Evolutionary conservation across 2,329 filamentous ascomycete species (phyloP).

Genomic region (Fusarium ramigenum): DNA sequence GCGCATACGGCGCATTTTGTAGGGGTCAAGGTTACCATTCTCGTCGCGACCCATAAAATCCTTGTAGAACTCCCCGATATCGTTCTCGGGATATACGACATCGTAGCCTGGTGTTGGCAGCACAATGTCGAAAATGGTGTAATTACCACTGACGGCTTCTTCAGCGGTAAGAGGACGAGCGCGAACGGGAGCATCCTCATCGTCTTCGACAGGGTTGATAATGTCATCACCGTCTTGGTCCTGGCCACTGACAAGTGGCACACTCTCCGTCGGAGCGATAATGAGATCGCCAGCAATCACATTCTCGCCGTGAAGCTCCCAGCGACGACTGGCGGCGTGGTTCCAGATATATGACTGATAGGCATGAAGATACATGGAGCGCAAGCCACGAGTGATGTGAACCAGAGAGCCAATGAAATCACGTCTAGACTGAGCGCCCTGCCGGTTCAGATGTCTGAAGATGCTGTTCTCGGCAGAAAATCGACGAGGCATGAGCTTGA

Average conservation of each 20-base stretch:
- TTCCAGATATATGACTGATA: slow-evolving; percentile 98
- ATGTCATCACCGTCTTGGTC: slow-evolving; percentile 66
- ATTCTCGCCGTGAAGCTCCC: slow-evolving; percentile 75
- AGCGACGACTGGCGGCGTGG: slow-evolving; percentile 80
- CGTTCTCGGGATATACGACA: slow-evolving; percentile 85
- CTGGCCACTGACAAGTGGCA: slow-evolving; percentile 60
- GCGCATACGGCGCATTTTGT: slow-evolving; percentile 85
- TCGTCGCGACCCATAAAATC: slow-evolving; percentile 84
- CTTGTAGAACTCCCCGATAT: slow-evolving; percentile 83
- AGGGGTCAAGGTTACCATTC: slow-evolving; percentile 82
- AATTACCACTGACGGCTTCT: slow-evolving; percentile 81
- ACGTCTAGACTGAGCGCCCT: slow-evolving; percentile 56
- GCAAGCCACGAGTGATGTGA: slow-evolving; percentile 81
- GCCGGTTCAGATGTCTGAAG: slow-evolving; percentile 76
- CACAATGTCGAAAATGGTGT: slow-evolving; percentile 86
- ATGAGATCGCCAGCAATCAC: slow-evolving; percentile 90
- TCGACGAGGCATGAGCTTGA: slow-evolving; percentile 77
- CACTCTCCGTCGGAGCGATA: slow-evolving; percentile 56
- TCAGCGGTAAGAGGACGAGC: slow-evolving; percentile 78
- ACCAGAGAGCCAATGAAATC: slow-evolving; percentile 87
- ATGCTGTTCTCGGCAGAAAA: slow-evolving; percentile 84
- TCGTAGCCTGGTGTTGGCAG: slow-evolving; percentile 93
- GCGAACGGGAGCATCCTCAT: slow-evolving; percentile 57
- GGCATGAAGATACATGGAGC: slow-evolving; percentile 95
- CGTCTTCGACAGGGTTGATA: slow-evolving; percentile 54